Evolutionary conservation across 352 stramenopile genomes (phyloP).

Genomic region (Globisporangium canariense): DNA sequence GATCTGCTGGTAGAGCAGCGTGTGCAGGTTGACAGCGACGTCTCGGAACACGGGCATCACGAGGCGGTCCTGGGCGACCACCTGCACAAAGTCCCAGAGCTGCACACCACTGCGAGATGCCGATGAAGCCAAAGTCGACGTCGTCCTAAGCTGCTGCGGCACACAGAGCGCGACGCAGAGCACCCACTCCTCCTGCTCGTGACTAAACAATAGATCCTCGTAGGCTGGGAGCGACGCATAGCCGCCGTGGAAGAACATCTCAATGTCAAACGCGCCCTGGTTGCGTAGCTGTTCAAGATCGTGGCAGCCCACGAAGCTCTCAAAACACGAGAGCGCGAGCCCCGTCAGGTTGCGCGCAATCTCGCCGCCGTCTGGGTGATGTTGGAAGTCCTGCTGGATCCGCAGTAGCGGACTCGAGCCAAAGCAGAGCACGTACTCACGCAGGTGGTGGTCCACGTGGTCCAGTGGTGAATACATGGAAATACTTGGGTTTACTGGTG

Average conservation of each 20-base stretch:
- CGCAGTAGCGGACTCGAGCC: constrained; percentile 47
- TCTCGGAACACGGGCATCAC: constrained; percentile 42
- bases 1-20: constrained; percentile 58
- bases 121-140: background rate
- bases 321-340: constrained; percentile 56
- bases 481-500: background rate
- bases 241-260: constrained; percentile 23
- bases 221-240: constrained; percentile 20
- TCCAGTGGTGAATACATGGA: constrained; percentile 30
- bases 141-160: constrained; percentile 32
- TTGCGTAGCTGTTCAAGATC: constrained; percentile 54
- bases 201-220: constrained; percentile 24
- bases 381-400: constrained; percentile 57
- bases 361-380: constrained; percentile 29
- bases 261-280: constrained; percentile 45
- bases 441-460: constrained; percentile 33
- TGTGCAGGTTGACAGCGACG: constrained; percentile 49
- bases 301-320: constrained; percentile 38
- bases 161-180: constrained; percentile 54
- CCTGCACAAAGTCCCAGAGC: constrained; percentile 59
- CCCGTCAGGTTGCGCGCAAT: constrained; percentile 28
- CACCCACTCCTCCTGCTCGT: constrained; percentile 43
- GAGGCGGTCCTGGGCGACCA: constrained; percentile 45
- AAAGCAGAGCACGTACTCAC: constrained; percentile 63
- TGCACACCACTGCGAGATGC: constrained; percentile 15